These are phyloP conservation scores for Cutaneotrichosporon curvatum DNA, from an alignment of 1,284 basidiomycete genomes.

Conservation along the genomic window DNA sequence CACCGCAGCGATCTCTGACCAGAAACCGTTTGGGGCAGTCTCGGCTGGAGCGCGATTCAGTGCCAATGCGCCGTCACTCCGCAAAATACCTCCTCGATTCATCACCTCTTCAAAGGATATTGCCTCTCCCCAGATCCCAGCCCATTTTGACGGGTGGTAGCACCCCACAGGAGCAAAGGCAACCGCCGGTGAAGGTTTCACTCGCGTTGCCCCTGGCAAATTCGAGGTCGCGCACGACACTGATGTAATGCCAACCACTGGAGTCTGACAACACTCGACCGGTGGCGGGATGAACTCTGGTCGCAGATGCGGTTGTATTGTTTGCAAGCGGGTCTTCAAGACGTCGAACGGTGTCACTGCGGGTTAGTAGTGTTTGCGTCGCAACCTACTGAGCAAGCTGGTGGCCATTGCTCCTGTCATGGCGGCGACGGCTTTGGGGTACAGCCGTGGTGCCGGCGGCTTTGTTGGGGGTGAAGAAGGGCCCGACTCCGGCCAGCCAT, in stretches of 20 bases:
- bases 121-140: constrained; percentile 46
- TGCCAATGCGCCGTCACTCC: constrained; percentile 11
- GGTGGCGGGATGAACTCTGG: constrained; percentile 13
- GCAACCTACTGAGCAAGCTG: constrained; percentile 42
- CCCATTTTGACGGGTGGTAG: constrained; percentile 44
- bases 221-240: constrained; percentile 18
- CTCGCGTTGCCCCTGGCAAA: constrained; percentile 10
- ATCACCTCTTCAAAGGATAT: constrained; percentile 33
- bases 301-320: constrained; percentile 33
- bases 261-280: constrained; percentile 37
- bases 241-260: constrained; percentile 16
- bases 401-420: constrained; percentile 46
- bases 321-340: constrained; percentile 46
- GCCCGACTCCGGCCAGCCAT: constrained; percentile 35
- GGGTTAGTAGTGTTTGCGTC: constrained; percentile 1
- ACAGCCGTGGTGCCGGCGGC: constrained; percentile 19
- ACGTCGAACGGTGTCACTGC: constrained; percentile 49
- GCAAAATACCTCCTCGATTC: constrained; percentile 16
- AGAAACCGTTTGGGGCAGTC: constrained; percentile 53
- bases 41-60: constrained; percentile 10
- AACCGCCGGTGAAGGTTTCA: neutral
- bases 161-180: constrained; percentile 36
- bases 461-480: constrained; percentile 23
- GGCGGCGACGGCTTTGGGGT: constrained; percentile 43
- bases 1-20: constrained; percentile 71